These are phyloP conservation scores for Penicillium coprophilum DNA, from an alignment of 495 filamentous ascomycete genomes.

Conservation along the genomic window DNA sequence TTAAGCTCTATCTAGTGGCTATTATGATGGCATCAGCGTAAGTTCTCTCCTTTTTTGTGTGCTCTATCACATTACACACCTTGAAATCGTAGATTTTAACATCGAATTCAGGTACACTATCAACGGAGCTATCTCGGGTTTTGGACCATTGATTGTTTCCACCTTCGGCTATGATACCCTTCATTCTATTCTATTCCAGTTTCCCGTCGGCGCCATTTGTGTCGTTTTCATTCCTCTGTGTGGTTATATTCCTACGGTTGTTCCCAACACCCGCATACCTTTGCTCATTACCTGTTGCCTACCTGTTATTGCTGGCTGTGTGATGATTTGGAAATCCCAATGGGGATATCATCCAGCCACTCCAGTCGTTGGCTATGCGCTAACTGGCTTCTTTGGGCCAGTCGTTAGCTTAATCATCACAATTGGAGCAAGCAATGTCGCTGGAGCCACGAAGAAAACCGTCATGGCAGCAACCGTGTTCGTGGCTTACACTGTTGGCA, in stretches of 20 bases:
- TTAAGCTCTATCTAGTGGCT: slow-evolving; percentile 54
- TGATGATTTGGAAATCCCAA: slow-evolving; percentile 69
- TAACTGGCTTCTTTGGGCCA: slow-evolving; percentile 69
- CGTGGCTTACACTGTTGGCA: slow-evolving; percentile 71
- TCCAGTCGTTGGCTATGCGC: slow-evolving; percentile 66
- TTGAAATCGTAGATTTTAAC: neutral
- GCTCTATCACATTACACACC: neutral
- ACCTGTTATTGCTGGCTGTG: slow-evolving; percentile 70
- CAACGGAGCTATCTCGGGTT: slow-evolving; percentile 74
- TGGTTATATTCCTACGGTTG: slow-evolving; percentile 57
- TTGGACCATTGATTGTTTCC: slow-evolving; percentile 70
- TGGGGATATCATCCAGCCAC: slow-evolving; percentile 63
- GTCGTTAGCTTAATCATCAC: slow-evolving; percentile 65
- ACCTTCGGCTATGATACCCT: slow-evolving; percentile 69
- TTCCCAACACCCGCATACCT: slow-evolving; percentile 64
- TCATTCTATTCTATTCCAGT: slow-evolving; percentile 69
- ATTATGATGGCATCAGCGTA: slow-evolving; percentile 59
- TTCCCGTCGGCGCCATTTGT: slow-evolving; percentile 65
- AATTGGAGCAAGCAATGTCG: slow-evolving; percentile 69
- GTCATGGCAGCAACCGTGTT: slow-evolving; percentile 71
- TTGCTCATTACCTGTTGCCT: slow-evolving; percentile 63
- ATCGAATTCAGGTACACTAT: slow-evolving; percentile 61
- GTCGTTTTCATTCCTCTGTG: slow-evolving; percentile 63
- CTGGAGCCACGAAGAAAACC: slow-evolving; percentile 76
- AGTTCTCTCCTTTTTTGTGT: slow-evolving; percentile 11